Base-by-base conservation (phyloP, 176 grass and related monocot genomes). In the Calamus simplicifolius region DNA sequence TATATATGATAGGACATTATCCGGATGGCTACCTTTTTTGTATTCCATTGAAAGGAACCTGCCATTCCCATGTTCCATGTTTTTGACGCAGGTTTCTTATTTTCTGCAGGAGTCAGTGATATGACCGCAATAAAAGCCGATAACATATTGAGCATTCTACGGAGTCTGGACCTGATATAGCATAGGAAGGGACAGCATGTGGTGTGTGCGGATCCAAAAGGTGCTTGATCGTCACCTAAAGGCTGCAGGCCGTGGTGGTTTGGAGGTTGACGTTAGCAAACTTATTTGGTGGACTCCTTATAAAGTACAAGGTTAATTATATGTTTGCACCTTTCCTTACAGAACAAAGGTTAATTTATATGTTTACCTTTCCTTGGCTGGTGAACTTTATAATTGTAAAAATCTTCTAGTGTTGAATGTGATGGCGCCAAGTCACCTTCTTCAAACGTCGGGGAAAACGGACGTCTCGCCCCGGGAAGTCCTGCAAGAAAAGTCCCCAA, bases 251-350 rank as follows among this genome's bases (percentile, higher is more conserved):
- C 81, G 94, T 5, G 88, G 94, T 15, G 88, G 94, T 38, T 79
- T 98, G 0, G 85, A 98, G 6, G 88, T 98, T 2, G 94, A 98
- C 51, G 88, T 93, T 54, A 71, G 79, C 82, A 98, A 93, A 79
- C 88, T 98, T 51, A 98, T 93, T 66, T 98, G n/a, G n/a, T n/a
- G 94, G 94, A 93, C 94, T 16, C 94, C 94, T 55, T 93, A 98
- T 69, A 98, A 93, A 73, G 88, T 89, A 49, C 94, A 93, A 90
- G 81, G 84, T 68, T 88, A 81, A 43, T 2, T 7, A 43, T 12
- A 43, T 43, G 35, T 43, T 43, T 10, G 3, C 12, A 43, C 12
- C 2, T 12, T 43, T 7, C 35, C 8, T 43, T 2, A 6, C 1
- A 43, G 35, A 43, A 13, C 8, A 23, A n/a, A 23, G 21, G 21